Conservation (phyloP, 228 moss, liverwort and hornwort genomes). For the Sphagnum magellanicum region DNA sequence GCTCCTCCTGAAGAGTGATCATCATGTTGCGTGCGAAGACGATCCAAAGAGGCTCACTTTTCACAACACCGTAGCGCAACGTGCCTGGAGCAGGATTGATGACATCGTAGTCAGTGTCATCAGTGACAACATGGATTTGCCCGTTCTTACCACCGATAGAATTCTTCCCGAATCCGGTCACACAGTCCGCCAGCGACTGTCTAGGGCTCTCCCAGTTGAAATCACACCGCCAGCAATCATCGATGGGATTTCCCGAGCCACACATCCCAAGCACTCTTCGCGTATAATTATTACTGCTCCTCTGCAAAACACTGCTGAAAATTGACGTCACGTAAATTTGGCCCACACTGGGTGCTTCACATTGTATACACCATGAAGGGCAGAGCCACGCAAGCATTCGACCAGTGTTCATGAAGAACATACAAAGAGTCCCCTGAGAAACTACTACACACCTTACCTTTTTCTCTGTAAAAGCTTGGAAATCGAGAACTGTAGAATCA, state of each 20-base stretch:
- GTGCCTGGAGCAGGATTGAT: conserved; percentile 20
- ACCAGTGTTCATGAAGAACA: too few relatives aligned
- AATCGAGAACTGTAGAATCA: too few relatives aligned
- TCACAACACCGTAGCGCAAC: conserved; percentile 21
- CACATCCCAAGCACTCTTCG: conserved; percentile 20
- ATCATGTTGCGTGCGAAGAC: conserved; percentile 28
- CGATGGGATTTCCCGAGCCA: conserved; percentile 17
- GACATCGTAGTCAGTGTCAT: conserved; percentile 16
- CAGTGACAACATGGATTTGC: conserved; percentile 29
- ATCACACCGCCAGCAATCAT: conserved; percentile 27
- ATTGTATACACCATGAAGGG: too few relatives aligned
- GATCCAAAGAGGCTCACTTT: conserved; percentile 34
- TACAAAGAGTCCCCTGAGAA: too few relatives aligned
- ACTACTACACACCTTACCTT: too few relatives aligned
- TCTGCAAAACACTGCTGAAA: too few relatives aligned
- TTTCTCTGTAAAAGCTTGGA: too few relatives aligned
- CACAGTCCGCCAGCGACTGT: conserved; percentile 15
- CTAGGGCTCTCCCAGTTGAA: conserved; percentile 10
- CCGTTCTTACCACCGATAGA: conserved; percentile 25
- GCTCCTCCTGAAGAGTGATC: conserved; percentile 29
- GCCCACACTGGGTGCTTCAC: too few relatives aligned
- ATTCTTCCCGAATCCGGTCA: conserved; percentile 13
- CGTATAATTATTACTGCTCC: conserved; percentile 11
- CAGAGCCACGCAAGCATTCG: too few relatives aligned
- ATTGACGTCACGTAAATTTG: too few relatives aligned